These are phyloP conservation scores for Fagopyrum esculentum DNA, from an alignment of 148 eudicot species.

Conservation along the genomic window DNA sequence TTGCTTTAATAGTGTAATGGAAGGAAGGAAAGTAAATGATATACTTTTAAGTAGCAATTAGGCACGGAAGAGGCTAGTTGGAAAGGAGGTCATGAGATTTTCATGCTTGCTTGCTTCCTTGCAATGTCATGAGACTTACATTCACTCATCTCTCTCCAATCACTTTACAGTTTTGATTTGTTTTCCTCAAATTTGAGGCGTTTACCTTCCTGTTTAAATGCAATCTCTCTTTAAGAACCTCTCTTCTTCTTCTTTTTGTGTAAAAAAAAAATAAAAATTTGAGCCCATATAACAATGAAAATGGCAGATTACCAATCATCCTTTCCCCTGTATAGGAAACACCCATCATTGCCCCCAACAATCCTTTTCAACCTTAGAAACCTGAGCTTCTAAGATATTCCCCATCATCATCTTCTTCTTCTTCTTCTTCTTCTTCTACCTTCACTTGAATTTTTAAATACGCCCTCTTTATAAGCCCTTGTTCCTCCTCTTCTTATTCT, in stretches of 20 bases:
- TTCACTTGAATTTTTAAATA: conserved; percentile 16
- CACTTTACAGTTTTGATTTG: conserved; percentile 4
- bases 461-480: not conserved
- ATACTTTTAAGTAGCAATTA: not conserved
- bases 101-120: conserved; percentile 35
- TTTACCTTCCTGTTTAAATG: not conserved
- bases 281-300: conserved; percentile 63
- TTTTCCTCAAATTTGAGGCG: conserved; percentile 2
- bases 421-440: conserved; percentile 13
- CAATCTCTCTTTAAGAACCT: not conserved
- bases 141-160: conserved; percentile 16
- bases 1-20: not conserved
- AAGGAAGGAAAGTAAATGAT: too few species aligned
- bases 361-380: conserved; percentile 73
- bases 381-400: conserved; percentile 74
- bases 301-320: conserved; percentile 91
- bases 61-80: conserved; percentile 39
- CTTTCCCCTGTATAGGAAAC: conserved; percentile 90
- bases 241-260: not conserved
- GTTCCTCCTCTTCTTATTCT: not conserved
- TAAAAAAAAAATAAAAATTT: not conserved
- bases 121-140: conserved; percentile 8
- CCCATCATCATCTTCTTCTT: conserved; percentile 11
- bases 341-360: conserved; percentile 97
- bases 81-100: conserved; percentile 54